Percentiles rank a stretch among this genome's conserved stretches.
phyloP scores from a whole-genome alignment of 1,284 basidiomycete species.

The Puccinia triticina region DNA sequence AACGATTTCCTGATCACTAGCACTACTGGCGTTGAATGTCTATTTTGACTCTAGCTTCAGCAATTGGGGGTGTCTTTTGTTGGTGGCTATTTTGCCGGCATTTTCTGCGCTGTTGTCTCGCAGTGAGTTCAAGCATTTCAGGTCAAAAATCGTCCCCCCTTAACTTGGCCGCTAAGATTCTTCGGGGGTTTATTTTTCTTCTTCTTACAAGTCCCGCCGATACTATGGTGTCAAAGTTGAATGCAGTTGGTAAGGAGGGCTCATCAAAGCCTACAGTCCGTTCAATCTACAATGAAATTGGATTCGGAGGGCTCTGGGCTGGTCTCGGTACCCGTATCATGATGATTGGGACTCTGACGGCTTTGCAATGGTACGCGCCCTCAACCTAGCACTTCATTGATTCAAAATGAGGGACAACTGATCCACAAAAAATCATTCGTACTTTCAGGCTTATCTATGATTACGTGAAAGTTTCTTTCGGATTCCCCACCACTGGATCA shows the following conservation, averaged over 20 bases:
- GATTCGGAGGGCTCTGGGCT: constrained; percentile 58
- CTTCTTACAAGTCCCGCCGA: constrained; percentile 55
- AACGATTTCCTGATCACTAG: background rate
- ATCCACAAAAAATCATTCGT: no score
- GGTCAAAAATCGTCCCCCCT: background rate
- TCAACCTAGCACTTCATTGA: background rate
- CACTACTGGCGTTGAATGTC: background rate
- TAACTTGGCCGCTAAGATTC: background rate
- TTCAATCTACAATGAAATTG: constrained; percentile 58
- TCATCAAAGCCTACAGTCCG: constrained; percentile 57
- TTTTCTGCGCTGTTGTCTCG: constrained; percentile 59
- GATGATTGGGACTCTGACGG: constrained; percentile 59
- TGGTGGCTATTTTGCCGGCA: constrained; percentile 59
- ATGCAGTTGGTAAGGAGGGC: constrained; percentile 58
- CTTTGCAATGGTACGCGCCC: constrained; percentile 56
- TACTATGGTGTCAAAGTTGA: constrained; percentile 59
- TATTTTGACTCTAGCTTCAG: constrained; percentile 54
- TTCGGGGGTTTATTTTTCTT: background rate
- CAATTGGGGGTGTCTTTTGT: constrained; percentile 58
- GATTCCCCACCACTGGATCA: constrained; percentile 56
- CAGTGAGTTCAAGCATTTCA: constrained; percentile 52
- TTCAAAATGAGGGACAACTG: background rate
- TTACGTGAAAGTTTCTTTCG: constrained; percentile 55
- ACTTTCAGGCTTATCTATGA: constrained; percentile 56
- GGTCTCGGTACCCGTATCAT: constrained; percentile 57